Base-by-base conservation (phyloP, 2,329 filamentous ascomycete species). In the Aspergillus calidoustus region DNA sequence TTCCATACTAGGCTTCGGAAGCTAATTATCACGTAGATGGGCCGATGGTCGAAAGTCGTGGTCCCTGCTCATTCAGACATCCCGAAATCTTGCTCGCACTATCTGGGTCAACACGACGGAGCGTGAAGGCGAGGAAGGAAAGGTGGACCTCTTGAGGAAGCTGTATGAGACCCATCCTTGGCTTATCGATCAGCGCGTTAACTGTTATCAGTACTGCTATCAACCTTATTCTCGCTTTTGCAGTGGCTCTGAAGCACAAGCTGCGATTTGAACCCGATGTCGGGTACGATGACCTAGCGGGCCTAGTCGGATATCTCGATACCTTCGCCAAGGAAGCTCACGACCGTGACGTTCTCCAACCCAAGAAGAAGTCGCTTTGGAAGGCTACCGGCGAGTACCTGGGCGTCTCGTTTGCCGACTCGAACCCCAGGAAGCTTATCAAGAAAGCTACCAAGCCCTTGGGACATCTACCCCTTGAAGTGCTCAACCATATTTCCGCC, bases 211-310 rank as follows among this genome's bases (percentile, higher is more conserved):
- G 70, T 46, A 88, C 88, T 17, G 87, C 87, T 7, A 86, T 95
- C 76, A 94, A 95, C 73, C 82, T 95, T 7, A 83, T 95, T 65
- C 84, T 92, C 30, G 90, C 91, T 2, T 95, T 91, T 69, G 85
- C 91, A n/a, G 82, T 91, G 19, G 80, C 92, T 1, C 82, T 96
- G 62, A 94, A 94, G 79, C 92, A 95, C 78, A 89, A 88, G 69
- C 85, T 96, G 34, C 90, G 92, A 34, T 94, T 94, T 74, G 91
- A 96, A 74, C 91, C 92, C 1, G 91, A 91, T 69, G 87, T 89
- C 38, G 85, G 89, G 57, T 94, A 95, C 74, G 84, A 89, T 1
- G 92, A 95, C 70, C 81, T 96, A 5, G 79, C 85, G 43, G 85
- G 88, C 22, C 82, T 93, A 15, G 84, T 93, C 31, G 84, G 84